A percentile compares a stretch with the other conserved stretches of the same genome.
These are phyloP conservation scores for Aspergillus brasiliensis DNA, from an alignment of 2,329 filamentous ascomycete species.

Conservation along the genomic window DNA sequence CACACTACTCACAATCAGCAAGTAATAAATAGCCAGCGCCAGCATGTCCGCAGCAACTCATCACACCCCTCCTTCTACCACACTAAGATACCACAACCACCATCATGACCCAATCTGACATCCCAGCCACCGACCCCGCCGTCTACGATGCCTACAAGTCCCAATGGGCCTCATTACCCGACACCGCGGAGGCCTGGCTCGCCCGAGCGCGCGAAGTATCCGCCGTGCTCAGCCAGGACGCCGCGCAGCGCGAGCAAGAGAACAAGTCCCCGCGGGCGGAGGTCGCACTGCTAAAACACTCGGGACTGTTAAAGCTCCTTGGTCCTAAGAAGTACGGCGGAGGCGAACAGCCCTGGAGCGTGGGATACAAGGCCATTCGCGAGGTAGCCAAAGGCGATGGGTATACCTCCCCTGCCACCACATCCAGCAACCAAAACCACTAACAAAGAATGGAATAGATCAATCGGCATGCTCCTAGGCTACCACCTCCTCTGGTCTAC, in stretches of 20 bases:
- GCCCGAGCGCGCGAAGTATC: slow-evolving; percentile 53
- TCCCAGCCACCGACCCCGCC: slow-evolving; percentile 39
- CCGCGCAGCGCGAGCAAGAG: slow-evolving; percentile 51
- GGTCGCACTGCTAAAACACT: slow-evolving; percentile 54
- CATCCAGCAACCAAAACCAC: background rate
- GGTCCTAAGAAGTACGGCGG: slow-evolving; percentile 56
- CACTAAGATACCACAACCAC: background rate
- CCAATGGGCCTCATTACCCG: slow-evolving; percentile 41
- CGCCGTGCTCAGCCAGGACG: slow-evolving; percentile 54
- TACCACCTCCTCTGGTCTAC: slow-evolving; percentile 68
- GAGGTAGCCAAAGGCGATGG: slow-evolving; percentile 67
- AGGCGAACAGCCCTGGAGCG: slow-evolving; percentile 55
- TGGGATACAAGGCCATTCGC: slow-evolving; percentile 61
- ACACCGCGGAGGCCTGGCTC: slow-evolving; percentile 49
- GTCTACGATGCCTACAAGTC: slow-evolving; percentile 46
- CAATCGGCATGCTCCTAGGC: slow-evolving; percentile 65
- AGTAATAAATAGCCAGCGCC: no score
- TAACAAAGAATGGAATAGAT: slow-evolving; percentile 37
- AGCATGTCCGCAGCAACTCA: background rate
- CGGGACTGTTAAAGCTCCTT: slow-evolving; percentile 54
- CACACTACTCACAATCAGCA: no score
- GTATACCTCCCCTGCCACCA: slow-evolving; percentile 31
- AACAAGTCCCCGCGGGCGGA: slow-evolving; percentile 57
- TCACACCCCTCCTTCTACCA: background rate
- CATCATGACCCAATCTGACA: slow-evolving; percentile 18